phyloP scores from a whole-genome alignment of 2,329 filamentous ascomycete genomes.

The Cercospora zeae-maydis region DNA sequence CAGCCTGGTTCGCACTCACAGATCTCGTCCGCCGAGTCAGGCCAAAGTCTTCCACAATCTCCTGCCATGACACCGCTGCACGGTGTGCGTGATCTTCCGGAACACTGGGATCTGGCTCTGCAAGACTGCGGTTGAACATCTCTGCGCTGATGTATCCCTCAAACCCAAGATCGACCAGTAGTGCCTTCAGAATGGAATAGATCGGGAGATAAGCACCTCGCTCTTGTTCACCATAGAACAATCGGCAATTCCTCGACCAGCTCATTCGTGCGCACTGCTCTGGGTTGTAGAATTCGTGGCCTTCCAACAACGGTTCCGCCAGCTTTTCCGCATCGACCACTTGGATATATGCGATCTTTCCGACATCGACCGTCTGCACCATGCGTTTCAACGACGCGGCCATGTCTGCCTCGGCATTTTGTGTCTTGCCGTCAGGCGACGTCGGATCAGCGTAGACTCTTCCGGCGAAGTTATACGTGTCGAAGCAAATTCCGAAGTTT shows the following conservation, averaged over 20 bases:
- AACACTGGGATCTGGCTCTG: slow-evolving; percentile 49
- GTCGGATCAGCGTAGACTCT: slow-evolving; percentile 68
- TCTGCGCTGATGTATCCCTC: slow-evolving; percentile 69
- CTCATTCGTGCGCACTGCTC: slow-evolving; percentile 66
- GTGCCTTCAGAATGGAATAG: slow-evolving; percentile 56
- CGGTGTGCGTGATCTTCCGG: slow-evolving; percentile 56
- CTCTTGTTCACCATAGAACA: slow-evolving; percentile 63
- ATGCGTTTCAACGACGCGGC: slow-evolving; percentile 54
- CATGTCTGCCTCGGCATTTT: slow-evolving; percentile 55
- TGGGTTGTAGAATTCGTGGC: slow-evolving; percentile 57
- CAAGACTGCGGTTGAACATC: slow-evolving; percentile 62
- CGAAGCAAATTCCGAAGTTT: slow-evolving; percentile 74
- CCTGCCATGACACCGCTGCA: slow-evolving; percentile 52
- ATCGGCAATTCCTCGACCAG: slow-evolving; percentile 71
- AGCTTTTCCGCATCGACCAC: slow-evolving; percentile 70
- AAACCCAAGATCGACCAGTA: slow-evolving; percentile 63
- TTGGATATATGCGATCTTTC: slow-evolving; percentile 72
- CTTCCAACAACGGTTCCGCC: slow-evolving; percentile 52
- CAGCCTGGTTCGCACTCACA: background rate
- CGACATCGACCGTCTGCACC: slow-evolving; percentile 53
- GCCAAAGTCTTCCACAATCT: slow-evolving; percentile 41
- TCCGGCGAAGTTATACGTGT: slow-evolving; percentile 74
- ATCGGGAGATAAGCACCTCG: slow-evolving; percentile 66
- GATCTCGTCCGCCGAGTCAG: slow-evolving; percentile 8
- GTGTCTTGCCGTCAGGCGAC: slow-evolving; percentile 48